phyloP scores from a whole-genome alignment of 441 rosid genomes.

The Erodium chrysanthum region DNA sequence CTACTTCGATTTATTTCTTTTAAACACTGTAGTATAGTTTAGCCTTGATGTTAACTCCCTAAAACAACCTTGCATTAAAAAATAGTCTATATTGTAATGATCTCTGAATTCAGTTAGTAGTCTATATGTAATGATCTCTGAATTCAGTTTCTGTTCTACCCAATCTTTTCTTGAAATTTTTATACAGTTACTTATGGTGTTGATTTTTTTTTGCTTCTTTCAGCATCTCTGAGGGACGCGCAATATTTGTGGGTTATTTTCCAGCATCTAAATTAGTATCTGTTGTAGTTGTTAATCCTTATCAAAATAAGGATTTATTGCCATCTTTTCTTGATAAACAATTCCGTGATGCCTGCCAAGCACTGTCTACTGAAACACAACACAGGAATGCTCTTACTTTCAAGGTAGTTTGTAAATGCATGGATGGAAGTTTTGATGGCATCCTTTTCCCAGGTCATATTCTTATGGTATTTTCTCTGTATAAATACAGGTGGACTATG shows the following conservation, averaged over 20 bases:
- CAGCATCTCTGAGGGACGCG: constrained; percentile 77
- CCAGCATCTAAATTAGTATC: constrained; percentile 40
- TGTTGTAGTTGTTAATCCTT: constrained; percentile 69
- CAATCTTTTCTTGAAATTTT: neutral
- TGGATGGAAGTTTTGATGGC: constrained; percentile 16
- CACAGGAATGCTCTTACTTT: constrained; percentile 35
- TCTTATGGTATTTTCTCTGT: constrained; percentile 12
- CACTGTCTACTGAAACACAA: constrained; percentile 46
- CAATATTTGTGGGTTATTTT: constrained; percentile 55
- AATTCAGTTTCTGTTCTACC: constrained; percentile 9
- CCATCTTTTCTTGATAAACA: constrained; percentile 69
- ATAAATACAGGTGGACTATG: constrained; percentile 66
- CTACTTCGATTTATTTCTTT: neutral
- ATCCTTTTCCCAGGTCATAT: constrained; percentile 6
- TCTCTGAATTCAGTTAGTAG: constrained; percentile 3
- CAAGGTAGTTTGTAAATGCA: constrained; percentile 39
- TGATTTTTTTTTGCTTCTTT: constrained; percentile 13
- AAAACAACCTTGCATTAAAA: neutral
- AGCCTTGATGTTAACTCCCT: neutral
- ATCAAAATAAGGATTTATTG: constrained; percentile 54
- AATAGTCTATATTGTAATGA: constrained; percentile 3
- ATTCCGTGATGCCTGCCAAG: constrained; percentile 74
- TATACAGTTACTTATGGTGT: constrained; percentile 10
- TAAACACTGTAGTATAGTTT: neutral
- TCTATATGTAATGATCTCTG: neutral